Conservation (phyloP, 2,329 filamentous ascomycete genomes). For the Thielaviopsis ethacetica region DNA sequence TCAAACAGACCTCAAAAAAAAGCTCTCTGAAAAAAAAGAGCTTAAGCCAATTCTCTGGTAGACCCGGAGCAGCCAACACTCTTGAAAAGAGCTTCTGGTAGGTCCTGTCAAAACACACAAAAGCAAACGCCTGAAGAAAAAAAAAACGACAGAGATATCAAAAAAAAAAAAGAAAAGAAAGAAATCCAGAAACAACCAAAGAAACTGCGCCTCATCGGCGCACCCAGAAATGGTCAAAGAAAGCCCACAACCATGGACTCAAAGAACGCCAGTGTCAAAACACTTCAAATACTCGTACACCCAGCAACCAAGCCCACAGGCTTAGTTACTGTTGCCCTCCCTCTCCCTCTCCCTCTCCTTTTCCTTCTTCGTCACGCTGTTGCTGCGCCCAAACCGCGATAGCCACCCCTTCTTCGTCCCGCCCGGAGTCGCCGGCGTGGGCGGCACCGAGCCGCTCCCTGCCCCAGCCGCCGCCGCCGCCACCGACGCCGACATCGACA, state of each 20-base stretch:
- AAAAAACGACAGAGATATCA: not conserved
- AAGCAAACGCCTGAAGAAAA: not conserved
- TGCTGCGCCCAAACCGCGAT: constrained; percentile 11
- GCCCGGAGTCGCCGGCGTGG: constrained; percentile 1
- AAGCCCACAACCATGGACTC: no score
- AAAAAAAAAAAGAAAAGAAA: not conserved
- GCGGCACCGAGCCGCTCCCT: constrained; percentile 3
- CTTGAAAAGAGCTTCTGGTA: no score
- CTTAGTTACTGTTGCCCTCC: not conserved
- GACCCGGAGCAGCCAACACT: no score
- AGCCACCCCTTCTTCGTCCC: constrained; percentile 10
- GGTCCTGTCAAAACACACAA: no score
- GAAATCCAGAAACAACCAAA: not conserved
- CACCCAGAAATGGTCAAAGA: no score
- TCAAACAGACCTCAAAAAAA: not conserved
- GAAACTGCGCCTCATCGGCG: no score
- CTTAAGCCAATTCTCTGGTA: no score
- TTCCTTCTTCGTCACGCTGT: constrained; percentile 6
- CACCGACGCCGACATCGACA: no score
- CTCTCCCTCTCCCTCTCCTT: constrained; percentile 1
- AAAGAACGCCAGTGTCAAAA: not conserved
- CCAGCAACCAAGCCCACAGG: not conserved
- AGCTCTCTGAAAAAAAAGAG: no score
- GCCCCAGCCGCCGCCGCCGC: constrained; percentile 3
- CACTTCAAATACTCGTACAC: not conserved